Base-by-base conservation (phyloP, 495 filamentous ascomycete genomes). In the Endocarpon pusillum region DNA sequence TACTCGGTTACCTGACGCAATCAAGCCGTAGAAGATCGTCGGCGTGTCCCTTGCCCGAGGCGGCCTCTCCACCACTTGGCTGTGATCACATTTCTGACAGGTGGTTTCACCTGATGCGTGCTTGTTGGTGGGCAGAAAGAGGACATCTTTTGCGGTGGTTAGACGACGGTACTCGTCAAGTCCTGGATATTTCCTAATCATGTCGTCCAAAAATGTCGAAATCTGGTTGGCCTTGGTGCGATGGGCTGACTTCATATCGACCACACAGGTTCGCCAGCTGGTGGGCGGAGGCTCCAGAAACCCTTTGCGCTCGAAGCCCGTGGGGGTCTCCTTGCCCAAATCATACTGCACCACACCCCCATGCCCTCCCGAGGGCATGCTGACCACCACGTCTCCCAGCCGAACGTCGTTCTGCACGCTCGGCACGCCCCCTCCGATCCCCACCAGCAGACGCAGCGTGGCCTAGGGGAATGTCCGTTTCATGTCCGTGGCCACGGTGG, bases 351-450 rank as follows among this genome's bases (percentile, higher is more conserved):
- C 38, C 8, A 53, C 27, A 0, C 21, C 34, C 16, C 18, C 10
- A 12, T 20, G 16, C 11, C 18, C n/a, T 9, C 19, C 32, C 15
- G 16, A n/a, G 4, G 34, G 30, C 2, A 40, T 50, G 40, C 52
- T 53, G 21, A 59, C 44, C 20, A 58, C 36, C 1, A 58, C 56
- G 34, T 61, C 54, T 7, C 57, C 56, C 5, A 61, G 47, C 15
- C 53, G 21, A 7, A 49, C 25, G 10, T 45, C 36, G 4, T 16
- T 22, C 10, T 31, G 23, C 9, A 25, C 37, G 8, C 23, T 24
- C 3, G 53, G 55, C 2, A 49, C 42, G 5, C 42, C 56, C 9
- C 53, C 55, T 26, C 56, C 56, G 11, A 59, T 42, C 4, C 55
- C 55, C 3, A 54, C 51, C 16, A 57, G 24, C 11, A 58, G 32